These are phyloP conservation scores for Pseudotsuga menziesii DNA, from an alignment of 75 land plant genomes.

Conservation along the genomic window DNA sequence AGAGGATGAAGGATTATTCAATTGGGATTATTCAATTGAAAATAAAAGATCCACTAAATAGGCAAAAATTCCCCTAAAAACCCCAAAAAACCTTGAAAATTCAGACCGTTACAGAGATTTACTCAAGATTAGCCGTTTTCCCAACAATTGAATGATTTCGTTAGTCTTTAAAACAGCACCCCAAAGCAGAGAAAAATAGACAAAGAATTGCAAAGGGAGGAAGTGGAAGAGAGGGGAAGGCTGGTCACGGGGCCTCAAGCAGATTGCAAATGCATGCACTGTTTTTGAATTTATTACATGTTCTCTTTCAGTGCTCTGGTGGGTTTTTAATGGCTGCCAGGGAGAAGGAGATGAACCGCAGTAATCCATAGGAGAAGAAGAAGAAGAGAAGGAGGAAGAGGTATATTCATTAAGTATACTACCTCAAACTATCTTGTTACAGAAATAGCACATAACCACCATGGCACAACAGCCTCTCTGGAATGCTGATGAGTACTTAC, in stretches of 20 bases:
- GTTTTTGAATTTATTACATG: neutral
- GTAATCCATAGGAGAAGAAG: neutral
- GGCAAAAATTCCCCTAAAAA: no score
- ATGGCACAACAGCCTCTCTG: slow-evolving; percentile 3
- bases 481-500: neutral
- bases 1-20: no score
- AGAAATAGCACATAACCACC: neutral
- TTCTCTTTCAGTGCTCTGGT: neutral
- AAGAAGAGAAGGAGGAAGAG: neutral
- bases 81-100: neutral
- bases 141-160: neutral
- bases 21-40: no score
- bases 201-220: neutral
- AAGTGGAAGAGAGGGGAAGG: neutral
- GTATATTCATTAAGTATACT: neutral
- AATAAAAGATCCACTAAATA: no score
- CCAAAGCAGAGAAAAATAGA: neutral
- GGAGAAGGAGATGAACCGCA: neutral
- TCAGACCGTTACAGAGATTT: slow-evolving; percentile 11
- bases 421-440: neutral
- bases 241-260: neutral
- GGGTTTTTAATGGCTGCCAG: neutral
- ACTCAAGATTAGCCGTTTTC: neutral
- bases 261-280: neutral
- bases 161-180: neutral